Percentiles rank a stretch among this genome's conserved stretches.
Conservation (phyloP, 1,284 basidiomycete genomes). For the Boletus sp. region DNA sequence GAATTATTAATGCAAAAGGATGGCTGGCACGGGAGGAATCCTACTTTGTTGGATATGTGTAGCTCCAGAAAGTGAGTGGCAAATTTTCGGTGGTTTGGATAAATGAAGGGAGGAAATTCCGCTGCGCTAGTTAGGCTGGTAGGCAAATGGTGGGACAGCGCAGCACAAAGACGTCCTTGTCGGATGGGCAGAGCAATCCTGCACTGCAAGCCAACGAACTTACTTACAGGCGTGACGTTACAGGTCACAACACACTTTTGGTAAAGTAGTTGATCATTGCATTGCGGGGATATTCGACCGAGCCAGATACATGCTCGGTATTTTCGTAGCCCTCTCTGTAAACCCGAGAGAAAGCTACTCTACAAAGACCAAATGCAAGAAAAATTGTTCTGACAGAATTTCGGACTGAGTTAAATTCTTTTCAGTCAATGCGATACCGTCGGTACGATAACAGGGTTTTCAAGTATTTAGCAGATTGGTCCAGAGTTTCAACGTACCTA, state of each 20-base stretch:
- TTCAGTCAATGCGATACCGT: no score
- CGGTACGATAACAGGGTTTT: no score
- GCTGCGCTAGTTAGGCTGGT: conserved; percentile 4
- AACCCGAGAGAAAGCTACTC: neutral
- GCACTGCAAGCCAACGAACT: conserved; percentile 32
- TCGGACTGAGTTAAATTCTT: no score
- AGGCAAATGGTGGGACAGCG: conserved; percentile 10
- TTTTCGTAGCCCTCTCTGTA: neutral
- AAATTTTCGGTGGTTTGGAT: conserved; percentile 13
- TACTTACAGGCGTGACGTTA: conserved; percentile 37
- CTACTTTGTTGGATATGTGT: conserved; percentile 14
- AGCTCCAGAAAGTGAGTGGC: conserved; percentile 5
- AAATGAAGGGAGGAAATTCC: conserved; percentile 13
- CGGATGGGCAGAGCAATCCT: conserved; percentile 29
- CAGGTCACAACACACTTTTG: conserved; percentile 31
- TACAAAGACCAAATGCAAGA: neutral
- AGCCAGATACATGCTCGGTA: neutral
- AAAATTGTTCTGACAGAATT: no score
- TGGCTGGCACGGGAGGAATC: conserved; percentile 4
- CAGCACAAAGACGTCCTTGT: conserved; percentile 23
- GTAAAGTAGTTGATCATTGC: conserved; percentile 36
- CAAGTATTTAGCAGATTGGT: no score
- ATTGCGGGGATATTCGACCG: conserved; percentile 18
- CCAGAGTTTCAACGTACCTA: no score
- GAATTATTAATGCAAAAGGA: conserved; percentile 14